Evolutionary conservation across 768 basidiomycete genomes (phyloP).

Genomic region (Serendipita indica): DNA sequence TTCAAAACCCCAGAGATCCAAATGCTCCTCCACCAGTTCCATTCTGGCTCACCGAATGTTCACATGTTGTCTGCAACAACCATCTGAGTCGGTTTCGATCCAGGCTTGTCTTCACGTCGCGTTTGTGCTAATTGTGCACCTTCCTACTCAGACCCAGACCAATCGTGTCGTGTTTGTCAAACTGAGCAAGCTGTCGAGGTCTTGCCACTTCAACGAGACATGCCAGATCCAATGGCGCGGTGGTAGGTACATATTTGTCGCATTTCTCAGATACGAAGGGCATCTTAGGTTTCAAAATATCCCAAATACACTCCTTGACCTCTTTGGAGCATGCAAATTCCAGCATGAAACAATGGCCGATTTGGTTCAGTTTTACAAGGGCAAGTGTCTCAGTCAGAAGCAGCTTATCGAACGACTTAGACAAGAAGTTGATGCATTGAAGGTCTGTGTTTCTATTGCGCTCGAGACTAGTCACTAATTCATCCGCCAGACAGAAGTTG

Average conservation of each 20-base stretch:
- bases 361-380: constrained; percentile 49
- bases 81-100: constrained; percentile 51
- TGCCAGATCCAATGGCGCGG: constrained; percentile 22
- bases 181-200: constrained; percentile 45
- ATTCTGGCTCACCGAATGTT: constrained; percentile 83
- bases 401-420: constrained; percentile 38
- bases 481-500: not conserved
- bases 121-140: not conserved
- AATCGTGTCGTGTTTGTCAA: constrained; percentile 56
- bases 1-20: constrained; percentile 28
- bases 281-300: constrained; percentile 1
- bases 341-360: constrained; percentile 63
- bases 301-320: not conserved
- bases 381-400: constrained; percentile 42
- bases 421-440: constrained; percentile 24
- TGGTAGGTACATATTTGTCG: not conserved
- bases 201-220: constrained; percentile 59
- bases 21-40: constrained; percentile 43
- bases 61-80: constrained; percentile 71
- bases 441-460: not conserved
- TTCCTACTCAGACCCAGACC: constrained; percentile 40
- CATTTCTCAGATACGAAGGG: not conserved
- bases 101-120: constrained; percentile 14
- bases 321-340: constrained; percentile 33
- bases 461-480: not conserved